Conservation (phyloP, 2,329 filamentous ascomycete species). For the Aspergillus floridensis region DNA sequence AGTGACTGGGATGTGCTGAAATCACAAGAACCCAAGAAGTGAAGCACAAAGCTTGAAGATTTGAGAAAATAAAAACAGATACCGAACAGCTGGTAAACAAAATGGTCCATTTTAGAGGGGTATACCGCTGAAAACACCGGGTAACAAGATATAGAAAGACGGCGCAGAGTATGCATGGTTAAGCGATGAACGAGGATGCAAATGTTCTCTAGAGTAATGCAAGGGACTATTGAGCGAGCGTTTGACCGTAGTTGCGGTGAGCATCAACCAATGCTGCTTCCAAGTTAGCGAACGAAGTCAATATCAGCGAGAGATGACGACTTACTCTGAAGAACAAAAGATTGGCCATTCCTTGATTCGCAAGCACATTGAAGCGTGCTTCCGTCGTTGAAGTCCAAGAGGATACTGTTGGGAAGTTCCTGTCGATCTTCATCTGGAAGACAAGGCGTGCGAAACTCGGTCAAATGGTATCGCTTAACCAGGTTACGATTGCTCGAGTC, state of each 20-base stretch:
- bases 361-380: slow-evolving; percentile 63
- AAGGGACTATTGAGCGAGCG: slow-evolving; percentile 10
- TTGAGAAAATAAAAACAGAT: slow-evolving; percentile 13
- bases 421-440: slow-evolving; percentile 87
- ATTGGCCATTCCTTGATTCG: slow-evolving; percentile 55
- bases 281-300: not conserved
- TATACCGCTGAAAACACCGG: slow-evolving; percentile 33
- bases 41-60: slow-evolving; percentile 9
- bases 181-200: slow-evolving; percentile 1
- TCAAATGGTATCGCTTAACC: slow-evolving; percentile 80
- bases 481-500: slow-evolving; percentile 58
- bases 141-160: slow-evolving; percentile 12
- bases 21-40: slow-evolving; percentile 17
- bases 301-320: slow-evolving; percentile 5
- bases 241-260: slow-evolving; percentile 35
- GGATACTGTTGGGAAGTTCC: slow-evolving; percentile 83
- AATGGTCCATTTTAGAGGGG: slow-evolving; percentile 27
- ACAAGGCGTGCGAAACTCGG: slow-evolving; percentile 75
- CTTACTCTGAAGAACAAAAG: slow-evolving; percentile 52
- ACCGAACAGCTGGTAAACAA: slow-evolving; percentile 17
- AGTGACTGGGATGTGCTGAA: slow-evolving; percentile 9
- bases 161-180: slow-evolving; percentile 4
- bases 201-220: not conserved
- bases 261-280: slow-evolving; percentile 43
- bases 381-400: slow-evolving; percentile 62